Evolutionary conservation across 2,329 filamentous ascomycete species (phyloP).

Genomic region (Aschersonia sp.): DNA sequence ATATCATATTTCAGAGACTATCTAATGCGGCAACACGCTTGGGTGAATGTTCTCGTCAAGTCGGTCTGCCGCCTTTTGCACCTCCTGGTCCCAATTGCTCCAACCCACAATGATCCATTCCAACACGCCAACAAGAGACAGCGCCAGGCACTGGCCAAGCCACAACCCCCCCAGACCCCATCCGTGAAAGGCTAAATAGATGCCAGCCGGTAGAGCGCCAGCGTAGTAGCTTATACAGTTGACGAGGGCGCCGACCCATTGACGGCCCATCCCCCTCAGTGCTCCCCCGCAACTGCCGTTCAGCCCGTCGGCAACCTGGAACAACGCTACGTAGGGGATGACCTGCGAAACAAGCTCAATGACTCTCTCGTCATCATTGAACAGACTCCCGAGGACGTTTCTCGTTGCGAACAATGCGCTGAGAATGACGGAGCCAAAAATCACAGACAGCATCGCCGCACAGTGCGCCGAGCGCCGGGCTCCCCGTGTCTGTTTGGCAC

Average conservation of each 20-base stretch:
- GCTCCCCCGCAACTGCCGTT: slow-evolving; percentile 76
- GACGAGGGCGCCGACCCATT: slow-evolving; percentile 71
- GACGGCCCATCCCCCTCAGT: slow-evolving; percentile 69
- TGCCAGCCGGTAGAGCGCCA: slow-evolving; percentile 65
- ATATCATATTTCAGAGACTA: neutral
- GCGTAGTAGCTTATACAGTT: slow-evolving; percentile 77
- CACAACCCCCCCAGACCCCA: slow-evolving; percentile 72
- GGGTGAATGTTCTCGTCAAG: slow-evolving; percentile 5
- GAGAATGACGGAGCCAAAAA: slow-evolving; percentile 54
- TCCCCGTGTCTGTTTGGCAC: slow-evolving; percentile 47
- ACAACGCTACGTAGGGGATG: slow-evolving; percentile 75
- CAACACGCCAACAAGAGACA: slow-evolving; percentile 63
- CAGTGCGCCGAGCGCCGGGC: slow-evolving; percentile 61
- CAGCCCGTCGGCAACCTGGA: slow-evolving; percentile 79
- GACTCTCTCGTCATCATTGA: slow-evolving; percentile 64
- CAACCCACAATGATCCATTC: slow-evolving; percentile 43
- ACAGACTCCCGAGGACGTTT: slow-evolving; percentile 60
- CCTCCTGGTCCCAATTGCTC: slow-evolving; percentile 52
- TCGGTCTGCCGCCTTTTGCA: slow-evolving; percentile 11
- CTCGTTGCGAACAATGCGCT: slow-evolving; percentile 54
- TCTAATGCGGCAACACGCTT: neutral
- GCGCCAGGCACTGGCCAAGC: slow-evolving; percentile 68
- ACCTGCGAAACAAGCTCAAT: slow-evolving; percentile 59
- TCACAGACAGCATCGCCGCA: slow-evolving; percentile 57
- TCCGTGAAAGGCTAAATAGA: slow-evolving; percentile 73